Percentiles rank a stretch among this genome's conserved stretches.
These are phyloP conservation scores for Tanozyma kutaoensis DNA, from an alignment of 805 yeast species.

Conservation along the genomic window DNA sequence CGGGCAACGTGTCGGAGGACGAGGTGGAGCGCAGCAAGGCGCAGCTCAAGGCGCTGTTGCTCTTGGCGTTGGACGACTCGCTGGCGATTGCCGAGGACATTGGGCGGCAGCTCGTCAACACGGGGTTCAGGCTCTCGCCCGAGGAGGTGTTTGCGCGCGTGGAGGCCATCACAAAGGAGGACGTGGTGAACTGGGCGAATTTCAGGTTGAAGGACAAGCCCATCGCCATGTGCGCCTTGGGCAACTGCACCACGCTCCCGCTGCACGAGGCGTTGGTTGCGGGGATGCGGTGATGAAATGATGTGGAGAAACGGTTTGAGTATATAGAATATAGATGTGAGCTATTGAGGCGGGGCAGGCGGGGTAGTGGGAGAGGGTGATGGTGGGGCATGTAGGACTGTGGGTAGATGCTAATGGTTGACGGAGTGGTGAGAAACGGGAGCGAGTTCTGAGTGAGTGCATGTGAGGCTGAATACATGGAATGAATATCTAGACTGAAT, in stretches of 20 bases:
- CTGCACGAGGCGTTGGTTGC: conserved; percentile 41
- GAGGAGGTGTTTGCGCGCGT: conserved; percentile 66
- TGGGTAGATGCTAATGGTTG: too few relatives aligned
- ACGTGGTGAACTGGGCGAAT: conserved; percentile 81
- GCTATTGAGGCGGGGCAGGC: too few relatives aligned
- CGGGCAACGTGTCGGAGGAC: conserved; percentile 62
- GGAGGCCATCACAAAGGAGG: conserved; percentile 63
- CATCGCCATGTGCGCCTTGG: conserved; percentile 83
- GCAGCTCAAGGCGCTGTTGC: conserved; percentile 83
- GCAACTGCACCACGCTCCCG: conserved; percentile 65
- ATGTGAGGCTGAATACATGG: too few relatives aligned
- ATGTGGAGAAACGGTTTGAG: too few relatives aligned
- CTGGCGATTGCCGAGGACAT: conserved; percentile 96
- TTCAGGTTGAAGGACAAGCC: conserved; percentile 67
- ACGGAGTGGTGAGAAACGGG: too few relatives aligned
- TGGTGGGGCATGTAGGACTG: too few relatives aligned
- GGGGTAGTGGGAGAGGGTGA: too few relatives aligned
- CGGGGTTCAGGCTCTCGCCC: conserved; percentile 68
- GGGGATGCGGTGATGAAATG: conserved; percentile 17
- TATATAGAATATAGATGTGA: too few relatives aligned
- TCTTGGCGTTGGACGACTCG: conserved; percentile 84
- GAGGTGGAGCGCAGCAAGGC: conserved; percentile 94
- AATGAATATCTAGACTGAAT: too few relatives aligned
- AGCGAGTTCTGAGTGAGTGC: too few relatives aligned
- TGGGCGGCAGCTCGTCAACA: conserved; percentile 92